phyloP scores from a whole-genome alignment of 1,139 yeast species.

The Taphrina confusa region DNA sequence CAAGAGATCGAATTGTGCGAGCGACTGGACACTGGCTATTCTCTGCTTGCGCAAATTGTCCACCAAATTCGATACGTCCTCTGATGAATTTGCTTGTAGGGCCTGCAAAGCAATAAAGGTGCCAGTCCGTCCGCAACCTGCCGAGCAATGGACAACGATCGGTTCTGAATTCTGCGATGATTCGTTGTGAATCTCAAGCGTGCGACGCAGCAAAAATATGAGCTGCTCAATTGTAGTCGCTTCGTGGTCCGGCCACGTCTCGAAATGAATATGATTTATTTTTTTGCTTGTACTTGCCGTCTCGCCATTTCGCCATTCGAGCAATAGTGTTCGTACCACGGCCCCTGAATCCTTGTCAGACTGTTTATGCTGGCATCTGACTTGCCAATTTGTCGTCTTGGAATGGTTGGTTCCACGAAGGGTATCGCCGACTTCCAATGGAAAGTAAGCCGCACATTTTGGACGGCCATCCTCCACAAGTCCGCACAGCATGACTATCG shows the following conservation, averaged over 20 bases:
- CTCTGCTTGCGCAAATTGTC: conserved; percentile 30
- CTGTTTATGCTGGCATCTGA: conserved; percentile 5
- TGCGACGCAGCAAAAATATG: conserved; percentile 50
- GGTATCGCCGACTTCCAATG: conserved; percentile 42
- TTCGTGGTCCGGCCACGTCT: conserved; percentile 46
- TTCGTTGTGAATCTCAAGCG: conserved; percentile 44
- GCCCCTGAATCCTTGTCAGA: not conserved
- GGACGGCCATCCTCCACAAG: conserved; percentile 58
- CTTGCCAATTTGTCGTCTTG: conserved; percentile 23
- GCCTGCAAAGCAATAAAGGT: conserved; percentile 72
- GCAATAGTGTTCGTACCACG: not conserved
- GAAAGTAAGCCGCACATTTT: conserved; percentile 83
- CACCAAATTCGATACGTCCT: conserved; percentile 11
- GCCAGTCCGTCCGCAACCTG: conserved; percentile 84
- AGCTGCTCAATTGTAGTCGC: conserved; percentile 45
- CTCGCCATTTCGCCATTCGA: not conserved
- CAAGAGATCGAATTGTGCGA: conserved; percentile 35
- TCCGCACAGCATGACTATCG: conserved; percentile 87
- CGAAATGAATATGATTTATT: conserved; percentile 43
- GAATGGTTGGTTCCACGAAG: not conserved
- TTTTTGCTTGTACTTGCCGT: not conserved
- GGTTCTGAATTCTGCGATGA: conserved; percentile 43
- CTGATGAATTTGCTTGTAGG: conserved; percentile 44
- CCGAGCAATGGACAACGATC: conserved; percentile 70
- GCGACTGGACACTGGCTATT: conserved; percentile 35